phyloP scores from a whole-genome alignment of 371 early-diverging fungal genomes.

The Haplosporangium sp. region DNA sequence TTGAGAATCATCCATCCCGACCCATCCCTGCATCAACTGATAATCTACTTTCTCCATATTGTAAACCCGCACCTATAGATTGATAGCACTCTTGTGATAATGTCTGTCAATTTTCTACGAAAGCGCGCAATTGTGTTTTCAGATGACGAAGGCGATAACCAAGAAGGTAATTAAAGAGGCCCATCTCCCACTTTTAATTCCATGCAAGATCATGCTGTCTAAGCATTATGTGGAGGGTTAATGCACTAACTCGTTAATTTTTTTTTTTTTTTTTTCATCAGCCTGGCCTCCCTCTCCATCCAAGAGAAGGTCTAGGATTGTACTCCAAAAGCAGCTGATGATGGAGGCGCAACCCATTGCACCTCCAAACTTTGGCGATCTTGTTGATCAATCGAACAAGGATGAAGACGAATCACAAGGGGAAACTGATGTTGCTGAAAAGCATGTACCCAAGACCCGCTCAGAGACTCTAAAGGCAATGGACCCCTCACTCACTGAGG shows the following conservation, averaged over 20 bases:
- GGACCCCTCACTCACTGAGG: not conserved
- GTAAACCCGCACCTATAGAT: not conserved
- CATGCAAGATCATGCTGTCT: not conserved
- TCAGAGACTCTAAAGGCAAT: not conserved
- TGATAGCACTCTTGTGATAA: slow-evolving; percentile 4
- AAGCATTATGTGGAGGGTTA: not conserved
- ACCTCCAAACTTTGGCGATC: slow-evolving; percentile 15
- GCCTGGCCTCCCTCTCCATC: slow-evolving; percentile 26
- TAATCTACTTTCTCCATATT: not conserved
- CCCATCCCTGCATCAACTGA: not conserved
- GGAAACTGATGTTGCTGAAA: not conserved
- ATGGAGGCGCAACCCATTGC: slow-evolving; percentile 6
- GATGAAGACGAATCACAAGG: slow-evolving; percentile 1
- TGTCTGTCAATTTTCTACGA: slow-evolving; percentile 27
- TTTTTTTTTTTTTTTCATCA: not conserved
- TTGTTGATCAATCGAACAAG: slow-evolving; percentile 2
- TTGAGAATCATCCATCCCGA: not conserved
- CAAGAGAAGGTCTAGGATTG: slow-evolving; percentile 24
- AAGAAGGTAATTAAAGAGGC: slow-evolving; percentile 2
- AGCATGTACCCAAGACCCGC: slow-evolving; percentile 1
- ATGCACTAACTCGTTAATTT: not conserved
- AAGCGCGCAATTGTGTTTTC: slow-evolving; percentile 35
- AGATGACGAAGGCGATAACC: slow-evolving; percentile 24
- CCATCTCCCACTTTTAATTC: not conserved
- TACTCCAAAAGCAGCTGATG: slow-evolving; percentile 7